Base-by-base conservation (phyloP, 2,329 filamentous ascomycete genomes). In the Aspergillus clavatus region DNA sequence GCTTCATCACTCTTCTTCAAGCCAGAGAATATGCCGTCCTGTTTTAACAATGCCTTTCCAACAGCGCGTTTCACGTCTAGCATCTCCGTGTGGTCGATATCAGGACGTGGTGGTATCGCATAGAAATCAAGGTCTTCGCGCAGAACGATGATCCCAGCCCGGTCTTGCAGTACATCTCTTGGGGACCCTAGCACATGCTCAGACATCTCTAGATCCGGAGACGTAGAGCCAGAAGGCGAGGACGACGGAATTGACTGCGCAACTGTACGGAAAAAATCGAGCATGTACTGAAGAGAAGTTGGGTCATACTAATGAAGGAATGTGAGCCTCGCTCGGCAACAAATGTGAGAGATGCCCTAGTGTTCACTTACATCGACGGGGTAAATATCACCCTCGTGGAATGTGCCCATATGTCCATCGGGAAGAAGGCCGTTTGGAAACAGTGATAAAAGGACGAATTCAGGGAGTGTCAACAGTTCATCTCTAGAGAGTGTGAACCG, bases 371-470 rank as follows among this genome's bases (percentile, higher is more conserved):
- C 93, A 78, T 98, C 93, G 63, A 98, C 91, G 68, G 93, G 89
- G 59, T 97, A 94, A 50, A 94, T 87, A 67, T 97, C 91, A 56
- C 87, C 87, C 59, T 97, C 93, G 53, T 89, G 82, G 67, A 91
- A 95, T 42, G 87, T 86, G 63, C 88, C 93, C 82, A 95, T 87
- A 63, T 97, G 91, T 12, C 91, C 90, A 68, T 98, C 93, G 4
- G 93, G 93, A 51, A 98, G 89, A 19, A 98, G 79, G n/a, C 93
- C 93, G 66, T 98, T 98, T 29, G 93, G 93, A 60, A 98, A 98
- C 31, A 98, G 78, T n/a, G 93, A 98, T 31, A 98, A 76, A 36
- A 98, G 79, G 37, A 98, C 93, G 62, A 98, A 98, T 73, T 98
- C 93, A 42, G 93, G 93, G 39, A 98, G 78, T 7, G 93, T 98